These are phyloP conservation scores for Suillus clintonianus DNA, from an alignment of 768 basidiomycete genomes.

Conservation along the genomic window DNA sequence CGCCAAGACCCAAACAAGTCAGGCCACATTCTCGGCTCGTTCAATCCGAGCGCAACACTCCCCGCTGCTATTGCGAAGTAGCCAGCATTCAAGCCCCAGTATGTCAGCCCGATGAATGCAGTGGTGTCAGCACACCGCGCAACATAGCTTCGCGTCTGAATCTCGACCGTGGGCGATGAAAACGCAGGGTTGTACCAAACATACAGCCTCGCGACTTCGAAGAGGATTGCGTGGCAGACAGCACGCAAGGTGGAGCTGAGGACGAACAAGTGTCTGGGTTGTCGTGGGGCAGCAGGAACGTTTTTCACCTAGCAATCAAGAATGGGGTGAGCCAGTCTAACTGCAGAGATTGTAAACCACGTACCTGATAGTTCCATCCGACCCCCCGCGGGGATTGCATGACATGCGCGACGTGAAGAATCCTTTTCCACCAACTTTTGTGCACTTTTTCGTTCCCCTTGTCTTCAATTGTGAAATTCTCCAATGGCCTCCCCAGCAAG, in stretches of 20 bases:
- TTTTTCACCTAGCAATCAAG: slow-evolving; percentile 4
- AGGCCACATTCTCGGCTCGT: slow-evolving; percentile 34
- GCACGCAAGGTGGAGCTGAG: neutral
- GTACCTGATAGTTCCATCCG: slow-evolving; percentile 9
- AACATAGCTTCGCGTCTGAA: neutral
- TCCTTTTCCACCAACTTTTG: neutral
- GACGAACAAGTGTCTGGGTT: slow-evolving; percentile 4
- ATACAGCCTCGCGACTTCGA: slow-evolving; percentile 3
- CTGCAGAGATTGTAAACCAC: neutral
- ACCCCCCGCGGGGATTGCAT: slow-evolving; percentile 4
- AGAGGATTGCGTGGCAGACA: neutral
- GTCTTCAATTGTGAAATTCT: neutral
- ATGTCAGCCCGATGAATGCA: neutral
- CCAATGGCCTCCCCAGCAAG: slow-evolving; percentile 4
- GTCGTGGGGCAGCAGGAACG: neutral
- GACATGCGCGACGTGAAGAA: neutral
- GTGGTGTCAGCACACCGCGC: neutral
- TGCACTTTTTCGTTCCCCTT: neutral
- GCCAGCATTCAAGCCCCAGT: neutral
- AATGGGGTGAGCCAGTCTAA: neutral
- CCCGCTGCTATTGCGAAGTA: slow-evolving; percentile 1
- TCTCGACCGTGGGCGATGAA: neutral
- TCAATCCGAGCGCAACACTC: slow-evolving; percentile 1
- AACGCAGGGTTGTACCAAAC: slow-evolving; percentile 5
- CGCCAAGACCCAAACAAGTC: slow-evolving; percentile 33